Base-by-base conservation (phyloP, 768 basidiomycete genomes). In the Tephrocybe sp. region DNA sequence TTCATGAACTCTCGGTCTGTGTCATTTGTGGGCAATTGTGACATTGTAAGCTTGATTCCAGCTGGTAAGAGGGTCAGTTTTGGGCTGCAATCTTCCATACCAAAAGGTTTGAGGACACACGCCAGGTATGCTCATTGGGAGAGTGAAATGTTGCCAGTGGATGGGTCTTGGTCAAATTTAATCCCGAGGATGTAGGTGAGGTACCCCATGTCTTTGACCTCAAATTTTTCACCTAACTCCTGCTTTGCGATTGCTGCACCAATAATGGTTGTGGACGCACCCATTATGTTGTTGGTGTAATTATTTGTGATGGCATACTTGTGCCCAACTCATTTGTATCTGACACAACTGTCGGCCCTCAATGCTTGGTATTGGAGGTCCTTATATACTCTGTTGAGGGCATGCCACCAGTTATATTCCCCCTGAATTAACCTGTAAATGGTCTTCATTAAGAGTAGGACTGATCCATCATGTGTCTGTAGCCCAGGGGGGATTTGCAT, bases 341-440 rank as follows among this genome's bases (percentile, higher is more conserved):
- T 46, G 3, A 66, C 48, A 24, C 58, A 62, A 20, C 50, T 58
- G 50, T 66, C 63, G 0, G 60, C 63, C 7, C 50, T 34, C 0
- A 49, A 62, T 39, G 51, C 21, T 14, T 48, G 50, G 47, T 59
- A 62, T 15, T 58, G 55, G 0, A 62, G 33, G 2, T 20, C 20
- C 0, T 45, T 10, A 45, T 49, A 59, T 2, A 43, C 49, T 1
- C 39, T 12, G n/a, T 54, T 42, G 0, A 62, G 18, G 6, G 42
- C 49, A 6, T 53, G 43, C 45, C 50, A 57, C 60, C 60, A 64
- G 48, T 63, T 54, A 33, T 60, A 34, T 2, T 45, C 62, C 0
- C 64, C 62, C 4, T 54, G 42, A 58, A 62, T 65, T 44, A 55
- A 60, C 3, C 61, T 52, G 30, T 62, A 65, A 2, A 65, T 21